Percentiles rank a stretch among this genome's conserved stretches.
phyloP scores from a whole-genome alignment of 306 rosid species.

The Chamaecrista fasciculata region DNA sequence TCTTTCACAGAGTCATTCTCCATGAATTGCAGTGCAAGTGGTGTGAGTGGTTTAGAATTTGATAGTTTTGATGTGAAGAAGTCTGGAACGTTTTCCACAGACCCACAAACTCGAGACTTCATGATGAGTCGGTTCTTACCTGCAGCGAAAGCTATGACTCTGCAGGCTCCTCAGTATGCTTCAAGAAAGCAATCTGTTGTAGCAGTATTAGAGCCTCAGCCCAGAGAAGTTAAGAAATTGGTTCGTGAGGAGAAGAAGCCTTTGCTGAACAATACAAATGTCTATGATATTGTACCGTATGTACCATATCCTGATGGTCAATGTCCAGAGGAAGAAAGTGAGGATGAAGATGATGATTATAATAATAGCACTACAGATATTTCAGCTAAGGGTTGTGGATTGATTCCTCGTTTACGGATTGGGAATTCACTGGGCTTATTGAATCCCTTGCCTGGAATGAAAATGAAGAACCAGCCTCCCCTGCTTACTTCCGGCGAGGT shows the following conservation, averaged over 20 bases:
- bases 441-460: conserved; percentile 55
- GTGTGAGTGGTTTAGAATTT: conserved; percentile 59
- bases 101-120: conserved; percentile 71
- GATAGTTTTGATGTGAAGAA: conserved; percentile 45
- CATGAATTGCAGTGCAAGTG: conserved; percentile 67
- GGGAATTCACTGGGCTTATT: conserved; percentile 60
- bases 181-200: conserved; percentile 40
- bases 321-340: conserved; percentile 59
- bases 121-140: conserved; percentile 90
- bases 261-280: conserved; percentile 31
- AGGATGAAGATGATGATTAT: conserved; percentile 44
- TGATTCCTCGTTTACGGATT: conserved; percentile 54
- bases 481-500: conserved; percentile 33
- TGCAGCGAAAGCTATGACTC: conserved; percentile 90
- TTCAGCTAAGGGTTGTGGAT: conserved; percentile 76
- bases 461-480: conserved; percentile 44
- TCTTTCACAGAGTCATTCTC: conserved; percentile 63
- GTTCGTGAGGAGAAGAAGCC: conserved; percentile 44
- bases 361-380: conserved; percentile 37
- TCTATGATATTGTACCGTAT: conserved; percentile 47
- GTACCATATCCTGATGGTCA: too few species aligned
- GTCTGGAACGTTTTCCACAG: conserved; percentile 46
- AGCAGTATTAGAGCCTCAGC: conserved; percentile 40
- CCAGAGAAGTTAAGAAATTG: conserved; percentile 47
- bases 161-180: conserved; percentile 55